Percentiles rank a stretch among this genome's conserved stretches.
Evolutionary conservation across 148 eudicot genomes (phyloP).

Genomic region (Rhododendron molle): DNA sequence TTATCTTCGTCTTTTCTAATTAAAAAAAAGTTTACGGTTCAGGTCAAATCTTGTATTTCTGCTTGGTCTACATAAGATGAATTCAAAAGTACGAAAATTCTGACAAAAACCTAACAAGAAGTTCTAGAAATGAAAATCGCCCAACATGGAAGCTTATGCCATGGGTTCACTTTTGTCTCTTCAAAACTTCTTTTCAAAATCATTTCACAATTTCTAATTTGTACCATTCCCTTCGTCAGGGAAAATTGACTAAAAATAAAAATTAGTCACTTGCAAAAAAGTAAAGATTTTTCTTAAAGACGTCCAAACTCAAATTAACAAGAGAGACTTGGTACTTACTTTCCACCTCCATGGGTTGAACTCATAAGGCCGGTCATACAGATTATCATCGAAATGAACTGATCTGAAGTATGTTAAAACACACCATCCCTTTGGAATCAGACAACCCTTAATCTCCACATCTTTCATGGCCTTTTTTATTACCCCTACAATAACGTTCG

Average conservation of each 20-base stretch:
- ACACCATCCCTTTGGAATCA: slow-evolving; percentile 88
- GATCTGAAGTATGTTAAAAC: slow-evolving; percentile 75
- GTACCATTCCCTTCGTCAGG: neutral
- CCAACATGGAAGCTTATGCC: neutral
- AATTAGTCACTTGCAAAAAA: neutral
- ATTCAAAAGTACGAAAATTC: no score
- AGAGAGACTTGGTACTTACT: slow-evolving; percentile 29
- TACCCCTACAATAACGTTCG: slow-evolving; percentile 73
- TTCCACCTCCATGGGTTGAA: slow-evolving; percentile 98
- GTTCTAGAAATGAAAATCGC: neutral
- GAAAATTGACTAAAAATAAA: neutral
- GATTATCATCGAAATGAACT: slow-evolving; percentile 62
- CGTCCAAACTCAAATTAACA: neutral
- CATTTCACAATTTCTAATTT: neutral
- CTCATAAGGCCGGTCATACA: slow-evolving; percentile 54
- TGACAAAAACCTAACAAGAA: no score
- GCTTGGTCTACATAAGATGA: neutral
- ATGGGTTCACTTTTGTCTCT: neutral
- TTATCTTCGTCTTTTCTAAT: neutral
- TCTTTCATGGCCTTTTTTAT: slow-evolving; percentile 86
- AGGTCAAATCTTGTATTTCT: neutral
- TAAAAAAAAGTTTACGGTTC: neutral
- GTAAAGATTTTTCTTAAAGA: neutral
- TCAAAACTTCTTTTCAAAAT: neutral
- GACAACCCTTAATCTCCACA: slow-evolving; percentile 68